A percentile compares a stretch with the other conserved stretches of the same genome.
phyloP scores from a whole-genome alignment of 805 yeast genomes.

The Candida arabinofermentans region DNA sequence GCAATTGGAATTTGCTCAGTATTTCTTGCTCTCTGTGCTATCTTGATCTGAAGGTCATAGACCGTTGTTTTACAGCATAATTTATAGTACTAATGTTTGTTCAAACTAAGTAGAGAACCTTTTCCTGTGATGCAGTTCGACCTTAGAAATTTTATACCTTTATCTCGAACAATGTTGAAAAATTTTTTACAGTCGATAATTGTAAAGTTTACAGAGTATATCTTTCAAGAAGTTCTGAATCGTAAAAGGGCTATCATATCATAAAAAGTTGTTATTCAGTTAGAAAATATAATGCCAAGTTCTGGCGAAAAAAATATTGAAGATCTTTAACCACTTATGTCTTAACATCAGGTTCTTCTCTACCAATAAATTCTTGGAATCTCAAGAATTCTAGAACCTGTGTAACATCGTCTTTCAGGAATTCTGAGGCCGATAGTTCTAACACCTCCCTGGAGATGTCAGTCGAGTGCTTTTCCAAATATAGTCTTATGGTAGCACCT shows the following conservation, averaged over 20 bases:
- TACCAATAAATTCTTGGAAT: constrained; percentile 71
- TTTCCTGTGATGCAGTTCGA: no score
- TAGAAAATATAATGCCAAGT: background rate
- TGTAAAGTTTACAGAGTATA: no score
- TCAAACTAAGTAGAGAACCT: no score
- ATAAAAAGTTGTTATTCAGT: background rate
- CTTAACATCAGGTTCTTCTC: constrained; percentile 83
- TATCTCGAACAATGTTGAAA: no score
- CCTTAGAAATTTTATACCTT: no score
- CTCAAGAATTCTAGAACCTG: constrained; percentile 64
- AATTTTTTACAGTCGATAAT: no score
- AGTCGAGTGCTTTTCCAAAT: constrained; percentile 75
- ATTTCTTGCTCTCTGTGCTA: constrained; percentile 16
- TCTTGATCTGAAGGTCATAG: constrained; percentile 13
- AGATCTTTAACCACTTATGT: constrained; percentile 41
- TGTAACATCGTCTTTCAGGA: constrained; percentile 56
- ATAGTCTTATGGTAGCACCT: constrained; percentile 94
- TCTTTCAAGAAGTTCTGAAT: background rate
- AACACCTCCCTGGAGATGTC: constrained; percentile 48
- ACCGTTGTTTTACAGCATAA: no score
- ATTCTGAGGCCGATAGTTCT: constrained; percentile 57
- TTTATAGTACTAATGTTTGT: no score
- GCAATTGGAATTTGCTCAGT: constrained; percentile 18
- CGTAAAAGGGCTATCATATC: background rate
- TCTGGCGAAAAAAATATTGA: background rate